phyloP scores from a whole-genome alignment of 352 stramenopile species.

The Phytophthora podocarpi region DNA sequence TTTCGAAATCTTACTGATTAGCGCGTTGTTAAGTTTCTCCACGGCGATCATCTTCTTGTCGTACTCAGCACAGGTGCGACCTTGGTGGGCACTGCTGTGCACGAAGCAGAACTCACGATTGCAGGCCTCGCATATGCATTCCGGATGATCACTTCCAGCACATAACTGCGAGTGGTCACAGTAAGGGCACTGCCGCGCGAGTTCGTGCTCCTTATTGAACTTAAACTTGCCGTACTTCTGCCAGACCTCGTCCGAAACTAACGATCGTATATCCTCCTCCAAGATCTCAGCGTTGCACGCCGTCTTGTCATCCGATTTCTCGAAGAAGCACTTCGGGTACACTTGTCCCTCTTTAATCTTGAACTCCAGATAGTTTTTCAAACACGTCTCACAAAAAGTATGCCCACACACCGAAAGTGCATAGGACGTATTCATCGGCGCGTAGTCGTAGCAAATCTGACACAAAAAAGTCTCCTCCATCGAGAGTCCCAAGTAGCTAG shows the following conservation, averaged over 20 bases:
- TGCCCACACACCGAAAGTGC: conserved; percentile 56
- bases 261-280: conserved; percentile 47
- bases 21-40: conserved; percentile 84
- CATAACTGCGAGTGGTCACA: conserved; percentile 66
- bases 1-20: conserved; percentile 82
- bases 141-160: conserved; percentile 41
- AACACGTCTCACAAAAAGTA: conserved; percentile 61
- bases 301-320: conserved; percentile 33
- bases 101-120: conserved; percentile 83
- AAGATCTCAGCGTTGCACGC: conserved; percentile 50
- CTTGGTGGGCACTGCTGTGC: conserved; percentile 85
- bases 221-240: conserved; percentile 85
- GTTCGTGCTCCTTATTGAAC: conserved; percentile 81
- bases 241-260: conserved; percentile 59
- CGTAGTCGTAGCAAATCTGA: conserved; percentile 81
- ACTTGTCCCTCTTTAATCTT: conserved; percentile 78
- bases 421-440: conserved; percentile 39
- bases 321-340: conserved; percentile 75
- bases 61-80: conserved; percentile 75
- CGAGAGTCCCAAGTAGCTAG: conserved; percentile 53
- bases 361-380: conserved; percentile 69
- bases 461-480: conserved; percentile 79
- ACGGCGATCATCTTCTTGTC: conserved; percentile 75
- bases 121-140: conserved; percentile 51
- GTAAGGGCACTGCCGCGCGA: conserved; percentile 63